A percentile compares a stretch with the other conserved stretches of the same genome.
These are phyloP conservation scores for Kodamaea laetipori DNA, from an alignment of 805 yeast species.

Conservation along the genomic window DNA sequence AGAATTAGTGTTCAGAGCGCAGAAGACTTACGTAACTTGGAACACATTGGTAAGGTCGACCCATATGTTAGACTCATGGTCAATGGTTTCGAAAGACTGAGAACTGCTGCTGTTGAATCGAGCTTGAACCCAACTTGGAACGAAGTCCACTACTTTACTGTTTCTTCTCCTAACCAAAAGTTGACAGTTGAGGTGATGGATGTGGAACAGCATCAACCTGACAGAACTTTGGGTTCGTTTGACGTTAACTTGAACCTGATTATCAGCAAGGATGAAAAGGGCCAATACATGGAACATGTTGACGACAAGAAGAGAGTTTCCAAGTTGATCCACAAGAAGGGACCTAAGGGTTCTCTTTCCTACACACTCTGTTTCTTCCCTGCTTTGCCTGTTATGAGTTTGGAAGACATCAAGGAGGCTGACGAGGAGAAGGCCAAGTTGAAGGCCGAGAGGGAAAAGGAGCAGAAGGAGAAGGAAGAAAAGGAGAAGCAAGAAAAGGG, in stretches of 20 bases:
- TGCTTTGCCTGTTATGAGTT: conserved; percentile 70
- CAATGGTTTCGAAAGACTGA: conserved; percentile 72
- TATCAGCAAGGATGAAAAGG: conserved; percentile 68
- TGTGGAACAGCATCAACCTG: conserved; percentile 74
- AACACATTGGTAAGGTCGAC: conserved; percentile 86
- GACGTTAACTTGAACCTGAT: conserved; percentile 67
- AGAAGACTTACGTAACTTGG: conserved; percentile 76
- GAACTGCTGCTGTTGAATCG: conserved; percentile 70
- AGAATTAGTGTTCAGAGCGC: conserved; percentile 74
- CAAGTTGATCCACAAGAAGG: conserved; percentile 68
- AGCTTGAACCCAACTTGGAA: conserved; percentile 83
- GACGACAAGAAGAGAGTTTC: conserved; percentile 60
- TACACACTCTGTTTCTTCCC: conserved; percentile 86
- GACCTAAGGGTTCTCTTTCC: conserved; percentile 79
- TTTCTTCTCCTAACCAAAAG: conserved; percentile 80
- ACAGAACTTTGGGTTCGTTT: conserved; percentile 84
- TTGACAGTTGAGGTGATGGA: conserved; percentile 91
- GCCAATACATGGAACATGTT: conserved; percentile 56
- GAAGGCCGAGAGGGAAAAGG: conserved; percentile 34
- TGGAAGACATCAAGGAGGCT: conserved; percentile 68
- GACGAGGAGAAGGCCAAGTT: conserved; percentile 27
- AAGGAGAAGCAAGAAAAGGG: conserved; percentile 30
- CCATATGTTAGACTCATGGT: conserved; percentile 84
- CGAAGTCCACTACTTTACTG: conserved; percentile 77
- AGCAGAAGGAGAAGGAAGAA: conserved; percentile 28